A percentile compares a stretch with the other conserved stretches of the same genome.
Conservation (phyloP, 345 rosid genomes). For the Ailanthus altissimus region DNA sequence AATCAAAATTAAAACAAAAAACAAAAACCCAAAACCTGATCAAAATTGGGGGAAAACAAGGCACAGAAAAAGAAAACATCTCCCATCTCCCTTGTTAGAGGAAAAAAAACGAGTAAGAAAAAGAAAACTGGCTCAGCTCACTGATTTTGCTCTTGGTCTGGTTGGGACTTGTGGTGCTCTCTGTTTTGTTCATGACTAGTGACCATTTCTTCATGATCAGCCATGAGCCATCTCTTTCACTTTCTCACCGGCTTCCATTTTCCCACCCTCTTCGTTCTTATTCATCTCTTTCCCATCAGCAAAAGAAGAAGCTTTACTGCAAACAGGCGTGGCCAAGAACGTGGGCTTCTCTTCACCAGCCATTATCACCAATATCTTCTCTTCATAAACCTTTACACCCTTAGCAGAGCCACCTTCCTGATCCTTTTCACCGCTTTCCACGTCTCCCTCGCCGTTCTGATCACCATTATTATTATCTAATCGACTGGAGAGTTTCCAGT, state of each 20-base stretch:
- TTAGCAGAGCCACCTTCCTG: constrained; percentile 37
- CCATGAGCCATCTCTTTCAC: constrained; percentile 31
- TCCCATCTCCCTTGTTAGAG: neutral
- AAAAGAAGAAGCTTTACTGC: constrained; percentile 36
- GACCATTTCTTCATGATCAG: constrained; percentile 11
- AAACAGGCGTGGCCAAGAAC: constrained; percentile 65
- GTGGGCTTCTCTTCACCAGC: constrained; percentile 74
- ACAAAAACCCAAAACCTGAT: constrained; percentile 6
- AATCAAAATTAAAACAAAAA: constrained; percentile 20
- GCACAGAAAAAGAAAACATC: neutral
- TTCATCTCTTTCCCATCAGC: constrained; percentile 33
- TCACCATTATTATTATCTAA: constrained; percentile 32
- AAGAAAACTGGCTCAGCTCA: neutral
- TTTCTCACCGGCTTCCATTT: constrained; percentile 38
- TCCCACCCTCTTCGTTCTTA: constrained; percentile 27
- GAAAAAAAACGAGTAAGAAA: neutral
- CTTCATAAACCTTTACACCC: constrained; percentile 44
- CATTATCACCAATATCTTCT: constrained; percentile 69
- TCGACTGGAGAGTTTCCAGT: constrained; percentile 54
- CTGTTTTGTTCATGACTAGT: constrained; percentile 11
- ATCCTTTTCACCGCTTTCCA: constrained; percentile 50
- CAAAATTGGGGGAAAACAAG: constrained; percentile 1
- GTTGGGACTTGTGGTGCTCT: constrained; percentile 24
- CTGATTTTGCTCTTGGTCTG: constrained; percentile 32
- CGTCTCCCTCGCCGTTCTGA: constrained; percentile 22